phyloP scores from a whole-genome alignment of 352 stramenopile genomes.

The Phytophthora aleatoria region DNA sequence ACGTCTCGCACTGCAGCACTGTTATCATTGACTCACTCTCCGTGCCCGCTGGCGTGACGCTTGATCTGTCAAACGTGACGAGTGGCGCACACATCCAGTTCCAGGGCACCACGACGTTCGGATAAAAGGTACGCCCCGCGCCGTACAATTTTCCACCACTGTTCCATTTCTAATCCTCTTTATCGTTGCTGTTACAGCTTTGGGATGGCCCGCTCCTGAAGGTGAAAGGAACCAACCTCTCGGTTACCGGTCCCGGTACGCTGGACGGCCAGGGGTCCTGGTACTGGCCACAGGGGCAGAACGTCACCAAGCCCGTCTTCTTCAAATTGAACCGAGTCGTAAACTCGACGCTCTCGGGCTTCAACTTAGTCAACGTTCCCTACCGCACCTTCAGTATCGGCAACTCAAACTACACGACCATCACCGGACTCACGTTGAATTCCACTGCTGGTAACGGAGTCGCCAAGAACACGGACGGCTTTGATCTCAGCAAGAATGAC shows the following conservation, averaged over 20 bases:
- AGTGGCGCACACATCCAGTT: conserved; percentile 36
- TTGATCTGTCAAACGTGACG: conserved; percentile 38
- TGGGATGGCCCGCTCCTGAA: conserved; percentile 39
- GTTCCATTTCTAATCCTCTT: not conserved
- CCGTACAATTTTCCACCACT: not conserved
- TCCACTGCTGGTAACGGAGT: conserved; percentile 15
- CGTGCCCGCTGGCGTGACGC: conserved; percentile 37
- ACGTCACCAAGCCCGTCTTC: conserved; percentile 35
- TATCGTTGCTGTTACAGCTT: conserved; percentile 5
- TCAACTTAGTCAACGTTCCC: conserved; percentile 39
- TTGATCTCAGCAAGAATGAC: conserved; percentile 18
- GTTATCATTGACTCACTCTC: conserved; percentile 34
- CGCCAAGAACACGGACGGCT: conserved; percentile 1
- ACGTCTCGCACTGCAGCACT: conserved; percentile 26
- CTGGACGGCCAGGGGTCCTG: conserved; percentile 41
- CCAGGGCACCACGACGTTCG: conserved; percentile 42
- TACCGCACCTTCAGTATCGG: conserved; percentile 41
- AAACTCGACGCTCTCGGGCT: conserved; percentile 38
- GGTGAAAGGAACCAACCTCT: conserved; percentile 29
- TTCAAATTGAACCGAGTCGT: conserved; percentile 29
- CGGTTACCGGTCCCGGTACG: conserved; percentile 31
- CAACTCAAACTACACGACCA: conserved; percentile 24
- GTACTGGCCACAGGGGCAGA: conserved; percentile 43
- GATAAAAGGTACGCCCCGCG: conserved; percentile 14
- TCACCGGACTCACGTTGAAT: conserved; percentile 23